A percentile compares a stretch with the other conserved stretches of the same genome.
Evolutionary conservation across 345 rosid species (phyloP).

Genomic region (Eucalyptus erythrocorys): DNA sequence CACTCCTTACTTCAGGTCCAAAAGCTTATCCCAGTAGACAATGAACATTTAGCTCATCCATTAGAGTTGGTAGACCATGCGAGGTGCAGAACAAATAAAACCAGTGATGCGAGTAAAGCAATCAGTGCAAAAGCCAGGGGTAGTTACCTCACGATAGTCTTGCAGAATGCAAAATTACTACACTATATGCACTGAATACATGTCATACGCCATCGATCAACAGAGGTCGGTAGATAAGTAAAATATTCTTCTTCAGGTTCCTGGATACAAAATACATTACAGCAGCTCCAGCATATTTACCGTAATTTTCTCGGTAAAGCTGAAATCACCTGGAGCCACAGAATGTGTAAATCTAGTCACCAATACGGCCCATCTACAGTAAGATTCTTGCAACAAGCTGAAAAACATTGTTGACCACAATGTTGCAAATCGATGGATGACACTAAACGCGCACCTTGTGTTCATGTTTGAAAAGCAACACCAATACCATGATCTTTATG

Average conservation of each 20-base stretch:
- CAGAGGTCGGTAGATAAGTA: not conserved
- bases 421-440: not conserved
- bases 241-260: constrained; percentile 39
- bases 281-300: constrained; percentile 60
- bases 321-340: constrained; percentile 39
- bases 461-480: not conserved
- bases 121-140: not conserved
- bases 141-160: not conserved
- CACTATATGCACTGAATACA: not conserved
- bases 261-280: constrained; percentile 66
- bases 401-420: not conserved
- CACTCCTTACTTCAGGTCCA: not conserved
- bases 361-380: not conserved
- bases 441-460: not conserved
- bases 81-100: not conserved
- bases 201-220: not conserved
- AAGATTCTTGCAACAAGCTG: not conserved
- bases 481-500: not conserved
- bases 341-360: not conserved
- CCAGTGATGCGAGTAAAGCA: not conserved
- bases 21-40: not conserved
- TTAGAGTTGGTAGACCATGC: no score
- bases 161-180: not conserved
- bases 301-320: constrained; percentile 30
- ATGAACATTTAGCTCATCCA: not conserved